A percentile compares a stretch with the other conserved stretches of the same genome.
Evolutionary conservation across 2,329 filamentous ascomycete species (phyloP).

Genomic region (Aspergillus tubingensis): DNA sequence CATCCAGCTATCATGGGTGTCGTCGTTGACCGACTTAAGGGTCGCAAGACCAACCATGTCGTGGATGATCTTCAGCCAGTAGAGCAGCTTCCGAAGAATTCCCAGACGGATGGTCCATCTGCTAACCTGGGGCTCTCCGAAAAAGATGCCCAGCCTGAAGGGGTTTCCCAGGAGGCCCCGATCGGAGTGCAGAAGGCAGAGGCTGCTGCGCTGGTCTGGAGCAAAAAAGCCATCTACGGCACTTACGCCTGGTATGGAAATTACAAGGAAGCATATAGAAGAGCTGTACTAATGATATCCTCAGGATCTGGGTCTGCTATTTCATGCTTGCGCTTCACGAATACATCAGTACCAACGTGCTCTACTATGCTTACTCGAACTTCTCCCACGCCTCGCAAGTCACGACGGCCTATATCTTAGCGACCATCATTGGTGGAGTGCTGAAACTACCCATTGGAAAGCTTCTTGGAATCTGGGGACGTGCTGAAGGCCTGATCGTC

Average conservation of each 20-base stretch:
- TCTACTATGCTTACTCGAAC: slow-evolving; percentile 54
- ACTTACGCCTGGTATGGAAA: slow-evolving; percentile 34
- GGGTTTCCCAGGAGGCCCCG: slow-evolving; percentile 1
- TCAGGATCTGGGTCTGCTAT: slow-evolving; percentile 51
- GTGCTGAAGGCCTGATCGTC: slow-evolving; percentile 58
- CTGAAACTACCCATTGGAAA: slow-evolving; percentile 64
- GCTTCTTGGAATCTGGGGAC: slow-evolving; percentile 64
- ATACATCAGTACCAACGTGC: slow-evolving; percentile 46
- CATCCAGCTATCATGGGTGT: slow-evolving; percentile 1
- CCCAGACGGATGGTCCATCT: neutral
- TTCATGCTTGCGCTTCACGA: slow-evolving; percentile 51
- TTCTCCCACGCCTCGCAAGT: slow-evolving; percentile 55
- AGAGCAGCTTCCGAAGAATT: neutral
- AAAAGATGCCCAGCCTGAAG: neutral
- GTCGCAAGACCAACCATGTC: slow-evolving; percentile 8
- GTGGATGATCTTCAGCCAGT: slow-evolving; percentile 2
- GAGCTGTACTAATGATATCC: slow-evolving; percentile 16
- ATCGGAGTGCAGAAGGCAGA: slow-evolving; percentile 48
- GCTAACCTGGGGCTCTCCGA: neutral
- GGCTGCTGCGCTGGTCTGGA: slow-evolving; percentile 50
- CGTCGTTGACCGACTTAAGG: slow-evolving; percentile 3
- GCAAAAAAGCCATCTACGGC: slow-evolving; percentile 35
- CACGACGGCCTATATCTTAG: slow-evolving; percentile 57
- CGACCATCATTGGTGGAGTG: slow-evolving; percentile 59
- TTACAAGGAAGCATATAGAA: neutral